Percentiles rank a stretch among this genome's conserved stretches.
phyloP scores from a whole-genome alignment of 768 basidiomycete species.

The Floccularia luteovirens region DNA sequence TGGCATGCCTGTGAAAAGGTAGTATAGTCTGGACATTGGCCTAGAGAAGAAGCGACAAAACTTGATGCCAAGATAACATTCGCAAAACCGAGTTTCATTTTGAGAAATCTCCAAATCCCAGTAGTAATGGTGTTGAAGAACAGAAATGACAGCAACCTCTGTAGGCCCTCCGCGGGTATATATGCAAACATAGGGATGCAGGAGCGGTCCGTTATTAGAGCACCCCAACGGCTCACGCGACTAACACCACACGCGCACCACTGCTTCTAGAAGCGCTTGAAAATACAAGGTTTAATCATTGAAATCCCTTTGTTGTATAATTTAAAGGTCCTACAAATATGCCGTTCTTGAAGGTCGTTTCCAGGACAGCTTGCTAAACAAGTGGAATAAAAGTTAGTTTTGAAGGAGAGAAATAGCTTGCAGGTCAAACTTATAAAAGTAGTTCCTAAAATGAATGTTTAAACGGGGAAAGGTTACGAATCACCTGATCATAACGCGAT shows the following conservation, averaged over 20 bases:
- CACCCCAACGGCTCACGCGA: not conserved
- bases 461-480: too few species aligned
- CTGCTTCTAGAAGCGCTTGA: not conserved
- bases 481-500: too few species aligned
- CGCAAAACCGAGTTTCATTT: not conserved
- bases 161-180: not conserved
- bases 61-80: conserved; percentile 10
- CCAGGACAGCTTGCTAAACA: too few species aligned
- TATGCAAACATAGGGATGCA: not conserved
- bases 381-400: too few species aligned
- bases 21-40: conserved; percentile 58
- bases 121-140: not conserved
- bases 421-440: too few species aligned
- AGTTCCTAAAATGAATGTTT: too few species aligned
- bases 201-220: not conserved
- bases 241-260: not conserved
- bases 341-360: too few species aligned
- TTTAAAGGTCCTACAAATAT: too few species aligned
- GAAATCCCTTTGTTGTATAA: too few species aligned
- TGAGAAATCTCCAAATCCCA: not conserved
- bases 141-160: not conserved
- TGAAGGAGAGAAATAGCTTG: too few species aligned
- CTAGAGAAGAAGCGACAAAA: conserved; percentile 17
- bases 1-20: conserved; percentile 42
- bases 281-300: too few species aligned